Percentiles rank a stretch among this genome's conserved stretches.
Evolutionary conservation across 495 filamentous ascomycete genomes (phyloP).

Genomic region (Penicillium angulare): DNA sequence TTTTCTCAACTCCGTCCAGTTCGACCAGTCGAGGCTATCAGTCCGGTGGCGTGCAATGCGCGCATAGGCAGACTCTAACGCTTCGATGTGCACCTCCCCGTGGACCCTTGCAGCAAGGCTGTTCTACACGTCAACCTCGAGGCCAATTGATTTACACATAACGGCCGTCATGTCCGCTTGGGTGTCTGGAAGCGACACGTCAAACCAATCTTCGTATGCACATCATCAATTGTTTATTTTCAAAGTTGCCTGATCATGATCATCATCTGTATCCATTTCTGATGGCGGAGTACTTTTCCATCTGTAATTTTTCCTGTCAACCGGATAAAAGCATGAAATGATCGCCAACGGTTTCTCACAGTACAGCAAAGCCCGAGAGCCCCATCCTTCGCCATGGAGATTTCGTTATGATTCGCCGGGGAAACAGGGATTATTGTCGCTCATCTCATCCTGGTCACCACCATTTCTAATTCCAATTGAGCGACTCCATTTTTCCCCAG

Average conservation of each 20-base stretch:
- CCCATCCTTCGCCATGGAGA: neutral
- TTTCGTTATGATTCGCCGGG: conserved; percentile 10
- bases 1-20: too few relatives aligned
- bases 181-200: neutral
- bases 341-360: conserved; percentile 32
- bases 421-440: neutral
- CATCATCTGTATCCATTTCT: too few relatives aligned
- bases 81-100: neutral
- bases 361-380: conserved; percentile 5
- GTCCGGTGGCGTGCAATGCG: neutral
- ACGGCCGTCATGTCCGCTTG: neutral
- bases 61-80: too few relatives aligned
- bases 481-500: neutral
- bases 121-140: conserved; percentile 11
- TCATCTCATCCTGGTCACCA: neutral
- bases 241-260: too few relatives aligned
- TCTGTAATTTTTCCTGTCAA: conserved; percentile 5
- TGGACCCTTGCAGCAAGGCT: conserved; percentile 19
- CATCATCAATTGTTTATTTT: too few relatives aligned
- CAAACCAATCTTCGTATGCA: neutral
- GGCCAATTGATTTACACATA: conserved; percentile 1
- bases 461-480: neutral
- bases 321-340: conserved; percentile 17
- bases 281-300: too few relatives aligned
- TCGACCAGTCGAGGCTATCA: conserved; percentile 6